These are phyloP conservation scores for Ophiocordyceps camponoti-leonardi DNA, from an alignment of 2,329 filamentous ascomycete genomes.

Conservation along the genomic window DNA sequence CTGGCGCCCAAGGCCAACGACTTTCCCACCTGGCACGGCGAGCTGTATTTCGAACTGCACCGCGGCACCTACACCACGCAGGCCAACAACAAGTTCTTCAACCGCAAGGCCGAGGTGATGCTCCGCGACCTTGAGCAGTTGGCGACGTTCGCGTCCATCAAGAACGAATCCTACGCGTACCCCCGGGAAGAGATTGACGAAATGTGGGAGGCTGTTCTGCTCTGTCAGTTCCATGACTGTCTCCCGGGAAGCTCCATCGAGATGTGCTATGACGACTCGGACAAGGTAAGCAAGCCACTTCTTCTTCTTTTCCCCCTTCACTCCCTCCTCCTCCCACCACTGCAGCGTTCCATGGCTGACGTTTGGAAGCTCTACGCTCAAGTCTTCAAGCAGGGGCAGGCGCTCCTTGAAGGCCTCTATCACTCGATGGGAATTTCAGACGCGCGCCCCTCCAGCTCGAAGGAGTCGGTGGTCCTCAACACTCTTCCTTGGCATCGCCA, in stretches of 20 bases:
- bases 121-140: conserved; percentile 78
- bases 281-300: conserved; percentile 49
- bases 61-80: conserved; percentile 95
- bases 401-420: conserved; percentile 53
- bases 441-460: conserved; percentile 19
- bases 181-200: conserved; percentile 86
- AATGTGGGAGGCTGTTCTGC: conserved; percentile 84
- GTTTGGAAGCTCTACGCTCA: conserved; percentile 51
- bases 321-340: no score
- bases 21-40: conserved; percentile 92
- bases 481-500: conserved; percentile 74
- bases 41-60: conserved; percentile 95
- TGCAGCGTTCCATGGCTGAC: conserved; percentile 7
- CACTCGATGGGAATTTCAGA: conserved; percentile 45
- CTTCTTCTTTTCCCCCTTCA: neutral
- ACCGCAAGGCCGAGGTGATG: conserved; percentile 69
- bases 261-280: conserved; percentile 95
- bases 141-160: conserved; percentile 69
- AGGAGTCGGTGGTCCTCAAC: conserved; percentile 51
- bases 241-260: conserved; percentile 88
- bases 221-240: conserved; percentile 97
- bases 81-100: conserved; percentile 92
- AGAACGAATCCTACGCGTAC: conserved; percentile 61
- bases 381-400: conserved; percentile 62
- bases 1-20: conserved; percentile 64